Base-by-base conservation (phyloP, 2,329 filamentous ascomycete genomes). In the Aspergillus flavus region DNA sequence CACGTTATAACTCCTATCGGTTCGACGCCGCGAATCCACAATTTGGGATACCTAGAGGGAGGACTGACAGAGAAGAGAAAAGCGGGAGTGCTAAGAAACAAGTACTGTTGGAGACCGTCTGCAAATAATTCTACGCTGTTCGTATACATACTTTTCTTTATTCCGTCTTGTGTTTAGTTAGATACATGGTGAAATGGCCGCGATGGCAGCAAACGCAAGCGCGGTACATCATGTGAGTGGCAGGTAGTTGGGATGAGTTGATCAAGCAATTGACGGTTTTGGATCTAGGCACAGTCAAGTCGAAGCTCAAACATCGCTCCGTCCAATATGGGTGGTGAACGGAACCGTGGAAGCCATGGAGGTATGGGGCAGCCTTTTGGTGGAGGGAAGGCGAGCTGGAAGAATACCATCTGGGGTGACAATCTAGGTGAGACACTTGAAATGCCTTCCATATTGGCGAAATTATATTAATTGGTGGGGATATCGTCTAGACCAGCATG, bases 371-470 rank as follows among this genome's bases (percentile, higher is more conserved):
- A 79, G 60, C 75, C 78, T n/a, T 83, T 83, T 70, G 78, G 78
- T 21, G 75, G 74, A 66, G 76, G 76, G 48, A 81, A 79, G 61
- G 68, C 78, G 39, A 78, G 76, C 68, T 78, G 80, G 81, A 77
- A 80, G 74, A 70, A 74, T 74, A 81, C 78, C 36, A 85, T 87
- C 48, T 88, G 86, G 86, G 81, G 81, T 14, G 84, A 79, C 65
- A 76, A 73, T 45, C 79, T 83, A 64, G 77, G 77, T 73, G 69
- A 53, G 73, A 62, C 45, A 23, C 55, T 0, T 36, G 50, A 70
- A 75, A 75, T 66, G 34, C n/a, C n/a, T 6, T n/a, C n/a, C n/a
- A 11, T 6, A 57, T 57, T 6, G 14, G n/a, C 3, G 28, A 21
- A 30, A 4, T 21, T 16, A 30, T 50, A 14, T 21, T 61, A 34